A percentile compares a stretch with the other conserved stretches of the same genome.
Evolutionary conservation across 2,329 filamentous ascomycete species (phyloP).

Genomic region (Alternaria atra): DNA sequence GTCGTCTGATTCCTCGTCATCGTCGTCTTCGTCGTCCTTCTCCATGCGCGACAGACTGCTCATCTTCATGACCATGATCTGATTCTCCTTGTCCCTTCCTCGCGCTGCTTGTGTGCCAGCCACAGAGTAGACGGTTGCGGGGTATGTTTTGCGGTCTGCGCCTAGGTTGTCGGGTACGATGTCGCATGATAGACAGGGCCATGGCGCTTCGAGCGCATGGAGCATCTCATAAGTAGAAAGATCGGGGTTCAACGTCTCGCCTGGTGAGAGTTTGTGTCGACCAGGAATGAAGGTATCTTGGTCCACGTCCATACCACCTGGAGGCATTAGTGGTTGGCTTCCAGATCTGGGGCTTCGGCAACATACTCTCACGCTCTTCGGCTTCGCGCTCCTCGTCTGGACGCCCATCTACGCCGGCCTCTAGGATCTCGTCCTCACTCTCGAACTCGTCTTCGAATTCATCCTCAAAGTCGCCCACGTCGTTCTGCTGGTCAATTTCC

Average conservation of each 20-base stretch:
- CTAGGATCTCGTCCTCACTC: conserved; percentile 89
- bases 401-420: conserved; percentile 91
- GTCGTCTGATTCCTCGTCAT: conserved; percentile 73
- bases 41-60: conserved; percentile 91
- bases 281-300: conserved; percentile 96
- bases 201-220: conserved; percentile 90
- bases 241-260: conserved; percentile 90
- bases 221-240: conserved; percentile 97
- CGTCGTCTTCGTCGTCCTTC: conserved; percentile 74
- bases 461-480: conserved; percentile 83
- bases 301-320: conserved; percentile 89
- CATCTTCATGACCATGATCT: conserved; percentile 95
- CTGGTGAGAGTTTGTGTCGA: conserved; percentile 86
- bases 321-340: conserved; percentile 7
- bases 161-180: conserved; percentile 86
- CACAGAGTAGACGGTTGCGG: conserved; percentile 93
- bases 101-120: conserved; percentile 91
- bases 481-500: conserved; percentile 52
- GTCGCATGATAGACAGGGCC: conserved; percentile 97
- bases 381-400: conserved; percentile 93
- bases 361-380: conserved; percentile 76
- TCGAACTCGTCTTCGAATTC: conserved; percentile 94
- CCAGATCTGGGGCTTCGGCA: conserved; percentile 21
- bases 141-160: conserved; percentile 90
- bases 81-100: conserved; percentile 80